phyloP scores from a whole-genome alignment of 345 rosid species.

The Nephelium lappaceum region DNA sequence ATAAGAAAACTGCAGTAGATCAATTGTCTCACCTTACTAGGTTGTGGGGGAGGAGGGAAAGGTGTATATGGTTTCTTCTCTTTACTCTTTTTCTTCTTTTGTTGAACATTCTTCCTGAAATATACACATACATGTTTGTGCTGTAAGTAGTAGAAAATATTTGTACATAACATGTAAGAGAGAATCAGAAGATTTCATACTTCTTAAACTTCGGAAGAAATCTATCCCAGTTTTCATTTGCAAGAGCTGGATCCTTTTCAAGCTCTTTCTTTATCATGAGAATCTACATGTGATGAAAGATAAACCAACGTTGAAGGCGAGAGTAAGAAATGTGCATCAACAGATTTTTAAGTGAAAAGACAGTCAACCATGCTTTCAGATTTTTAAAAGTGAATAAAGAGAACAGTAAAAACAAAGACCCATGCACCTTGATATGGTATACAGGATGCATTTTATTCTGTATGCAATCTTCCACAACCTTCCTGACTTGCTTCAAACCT shows the following conservation, averaged over 20 bases:
- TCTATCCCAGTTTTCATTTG: slow-evolving; percentile 86
- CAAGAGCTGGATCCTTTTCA: slow-evolving; percentile 73
- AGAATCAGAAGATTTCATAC: slow-evolving; percentile 41
- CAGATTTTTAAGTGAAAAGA: slow-evolving; percentile 17
- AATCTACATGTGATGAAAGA: slow-evolving; percentile 38
- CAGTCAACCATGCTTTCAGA: background rate
- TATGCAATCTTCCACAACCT: slow-evolving; percentile 80
- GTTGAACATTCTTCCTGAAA: slow-evolving; percentile 75
- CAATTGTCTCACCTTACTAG: slow-evolving; percentile 66
- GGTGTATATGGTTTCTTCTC: slow-evolving; percentile 86
- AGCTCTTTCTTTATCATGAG: slow-evolving; percentile 95
- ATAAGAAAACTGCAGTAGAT: background rate
- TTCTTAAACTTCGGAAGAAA: slow-evolving; percentile 81
- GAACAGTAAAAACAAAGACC: background rate
- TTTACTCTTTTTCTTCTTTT: slow-evolving; percentile 72
- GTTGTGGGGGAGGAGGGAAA: slow-evolving; percentile 86
- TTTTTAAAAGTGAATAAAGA: slow-evolving; percentile 15
- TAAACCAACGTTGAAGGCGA: slow-evolving; percentile 9
- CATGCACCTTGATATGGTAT: slow-evolving; percentile 71
- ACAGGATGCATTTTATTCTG: slow-evolving; percentile 85
- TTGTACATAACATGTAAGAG: background rate
- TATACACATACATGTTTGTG: slow-evolving; percentile 12
- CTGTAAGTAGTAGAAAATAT: background rate
- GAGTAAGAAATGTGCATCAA: slow-evolving; percentile 3
- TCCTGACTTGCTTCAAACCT: slow-evolving; percentile 85